phyloP scores from a whole-genome alignment of 139 green algal species.

The Tetradesmus lagerheimii region DNA sequence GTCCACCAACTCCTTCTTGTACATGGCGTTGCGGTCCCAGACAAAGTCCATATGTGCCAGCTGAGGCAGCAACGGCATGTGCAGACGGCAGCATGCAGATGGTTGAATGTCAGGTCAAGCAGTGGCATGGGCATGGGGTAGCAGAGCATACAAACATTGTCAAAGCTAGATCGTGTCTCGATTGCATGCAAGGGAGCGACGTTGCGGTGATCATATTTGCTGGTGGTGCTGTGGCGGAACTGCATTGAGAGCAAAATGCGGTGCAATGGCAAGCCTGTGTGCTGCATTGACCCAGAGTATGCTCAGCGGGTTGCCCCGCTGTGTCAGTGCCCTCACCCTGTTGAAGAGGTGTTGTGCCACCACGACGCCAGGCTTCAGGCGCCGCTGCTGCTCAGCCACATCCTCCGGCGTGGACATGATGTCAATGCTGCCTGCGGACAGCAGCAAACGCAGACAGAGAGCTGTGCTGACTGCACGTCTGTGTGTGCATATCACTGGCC shows the following conservation, averaged over 20 bases:
- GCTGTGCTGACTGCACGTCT: no score
- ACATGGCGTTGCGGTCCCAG: slow-evolving; percentile 28
- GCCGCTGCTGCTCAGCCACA: slow-evolving; percentile 35
- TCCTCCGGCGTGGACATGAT: slow-evolving; percentile 34
- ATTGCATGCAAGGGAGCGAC: no score
- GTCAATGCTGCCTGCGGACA: slow-evolving; percentile 13
- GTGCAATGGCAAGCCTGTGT: no score
- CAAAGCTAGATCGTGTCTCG: no score
- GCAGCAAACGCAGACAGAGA: not conserved
- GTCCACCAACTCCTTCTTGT: slow-evolving; percentile 41
- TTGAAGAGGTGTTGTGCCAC: slow-evolving; percentile 21
- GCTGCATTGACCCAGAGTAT: no score
- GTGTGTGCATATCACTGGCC: no score
- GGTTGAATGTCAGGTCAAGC: not conserved
- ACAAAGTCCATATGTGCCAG: slow-evolving; percentile 41
- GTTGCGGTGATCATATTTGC: no score
- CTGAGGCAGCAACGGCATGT: not conserved
- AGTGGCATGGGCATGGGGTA: not conserved
- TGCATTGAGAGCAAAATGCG: no score
- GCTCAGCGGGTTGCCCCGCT: not conserved
- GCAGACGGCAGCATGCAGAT: not conserved
- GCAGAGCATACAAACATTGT: not conserved
- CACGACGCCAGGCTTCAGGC: not conserved
- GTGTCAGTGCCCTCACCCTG: not conserved
- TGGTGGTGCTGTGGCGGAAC: no score